phyloP scores from a whole-genome alignment of 495 filamentous ascomycete genomes.

The Hypoxylon intermedium region DNA sequence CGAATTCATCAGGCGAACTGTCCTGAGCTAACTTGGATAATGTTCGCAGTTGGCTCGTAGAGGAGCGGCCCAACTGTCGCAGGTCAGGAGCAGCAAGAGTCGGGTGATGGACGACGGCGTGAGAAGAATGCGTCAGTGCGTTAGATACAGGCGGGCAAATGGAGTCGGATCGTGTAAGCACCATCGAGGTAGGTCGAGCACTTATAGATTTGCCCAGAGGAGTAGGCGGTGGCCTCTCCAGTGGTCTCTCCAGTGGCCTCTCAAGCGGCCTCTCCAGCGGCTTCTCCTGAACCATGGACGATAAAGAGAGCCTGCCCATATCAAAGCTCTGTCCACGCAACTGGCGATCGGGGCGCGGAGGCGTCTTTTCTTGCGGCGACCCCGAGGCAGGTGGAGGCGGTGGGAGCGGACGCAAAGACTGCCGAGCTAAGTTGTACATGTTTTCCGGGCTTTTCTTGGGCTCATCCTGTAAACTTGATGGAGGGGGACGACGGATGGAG shows the following conservation, averaged over 20 bases:
- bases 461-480: slow-evolving; percentile 47
- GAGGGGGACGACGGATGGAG: slow-evolving; percentile 33
- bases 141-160: slow-evolving; percentile 43
- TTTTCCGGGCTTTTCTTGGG: slow-evolving; percentile 58
- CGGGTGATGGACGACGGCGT: slow-evolving; percentile 36
- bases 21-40: slow-evolving; percentile 84
- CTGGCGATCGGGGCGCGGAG: slow-evolving; percentile 42
- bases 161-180: slow-evolving; percentile 60
- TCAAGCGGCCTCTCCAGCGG: no score
- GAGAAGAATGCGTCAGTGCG: slow-evolving; percentile 45
- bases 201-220: slow-evolving; percentile 48
- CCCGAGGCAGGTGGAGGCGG: slow-evolving; percentile 66
- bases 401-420: slow-evolving; percentile 78
- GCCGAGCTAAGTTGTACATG: slow-evolving; percentile 73
- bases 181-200: slow-evolving; percentile 61
- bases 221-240: slow-evolving; percentile 46
- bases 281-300: slow-evolving; percentile 32
- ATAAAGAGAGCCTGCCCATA: slow-evolving; percentile 54
- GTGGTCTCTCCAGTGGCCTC: no score
- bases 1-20: slow-evolving; percentile 77
- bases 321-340: slow-evolving; percentile 61
- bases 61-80: slow-evolving; percentile 77
- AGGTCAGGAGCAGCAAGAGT: slow-evolving; percentile 73
- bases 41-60: slow-evolving; percentile 86
- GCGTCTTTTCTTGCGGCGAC: slow-evolving; percentile 45